Evolutionary conservation across 176 grass and related monocot genomes (phyloP).

Genomic region (Eragrostis curvula): DNA sequence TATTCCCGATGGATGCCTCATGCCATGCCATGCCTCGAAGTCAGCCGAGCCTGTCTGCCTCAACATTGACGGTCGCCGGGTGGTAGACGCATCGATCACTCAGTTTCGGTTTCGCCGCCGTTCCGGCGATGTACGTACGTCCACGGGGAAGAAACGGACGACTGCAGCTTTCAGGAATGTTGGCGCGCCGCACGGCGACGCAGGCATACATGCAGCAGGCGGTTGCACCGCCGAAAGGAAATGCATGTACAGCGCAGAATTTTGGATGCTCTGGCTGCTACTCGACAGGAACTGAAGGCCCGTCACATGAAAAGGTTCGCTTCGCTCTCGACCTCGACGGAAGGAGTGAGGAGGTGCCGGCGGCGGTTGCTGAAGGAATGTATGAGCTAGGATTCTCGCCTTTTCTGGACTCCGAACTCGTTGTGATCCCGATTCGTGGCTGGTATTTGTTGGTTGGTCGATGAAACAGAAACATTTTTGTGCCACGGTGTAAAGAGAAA

Average conservation of each 20-base stretch:
- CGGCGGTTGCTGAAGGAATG: conserved; percentile 16
- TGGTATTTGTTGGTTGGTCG: conserved; percentile 33
- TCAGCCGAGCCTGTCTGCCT: neutral
- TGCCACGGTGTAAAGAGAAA: neutral
- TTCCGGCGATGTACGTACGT: neutral
- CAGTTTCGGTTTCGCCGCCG: conserved; percentile 34
- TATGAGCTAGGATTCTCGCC: neutral
- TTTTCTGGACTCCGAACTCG: conserved; percentile 11
- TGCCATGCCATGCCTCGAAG: conserved; percentile 17
- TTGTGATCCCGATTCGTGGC: neutral
- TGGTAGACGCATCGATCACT: conserved; percentile 12
- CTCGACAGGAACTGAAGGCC: conserved; percentile 28
- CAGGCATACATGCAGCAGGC: neutral
- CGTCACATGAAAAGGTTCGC: conserved; percentile 2
- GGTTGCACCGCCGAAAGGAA: conserved; percentile 23
- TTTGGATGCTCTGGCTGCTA: conserved; percentile 23
- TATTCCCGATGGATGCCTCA: conserved; percentile 11
- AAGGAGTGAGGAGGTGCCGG: neutral
- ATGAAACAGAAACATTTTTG: neutral
- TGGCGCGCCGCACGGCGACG: neutral
- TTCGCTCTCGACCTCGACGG: conserved; percentile 30
- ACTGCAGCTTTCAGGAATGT: conserved; percentile 25
- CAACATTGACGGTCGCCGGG: neutral
- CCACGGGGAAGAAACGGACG: neutral
- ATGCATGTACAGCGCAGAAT: conserved; percentile 1